Evolutionary conservation across 768 basidiomycete species (phyloP), one percentile per base, ranked within the genome.

Genomic region (Xerocomellus intermedius): DNA sequence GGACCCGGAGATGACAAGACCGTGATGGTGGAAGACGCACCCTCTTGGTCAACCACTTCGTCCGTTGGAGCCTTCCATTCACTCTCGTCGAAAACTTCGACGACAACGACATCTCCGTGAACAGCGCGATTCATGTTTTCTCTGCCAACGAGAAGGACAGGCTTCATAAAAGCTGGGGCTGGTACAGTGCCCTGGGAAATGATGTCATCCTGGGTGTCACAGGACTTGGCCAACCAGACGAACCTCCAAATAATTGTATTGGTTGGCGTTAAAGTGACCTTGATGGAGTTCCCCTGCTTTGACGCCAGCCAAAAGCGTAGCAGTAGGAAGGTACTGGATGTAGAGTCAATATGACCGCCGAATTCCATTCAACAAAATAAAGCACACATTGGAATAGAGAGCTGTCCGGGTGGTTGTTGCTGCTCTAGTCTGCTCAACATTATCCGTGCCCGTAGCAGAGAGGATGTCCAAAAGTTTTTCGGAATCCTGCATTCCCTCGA

Each of bases 91-190:
- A 98, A 89, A 0, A 99, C 75, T 69, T 98, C 86, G 10, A 99
- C 85, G 0, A 85, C 93, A 0, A 99, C 95, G 13, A 96, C 74
- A 64, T 99, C 97, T 2, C 97, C 95, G 33, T 96, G 82, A 10
- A 98, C 91, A 0, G 94, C 87, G 17, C 97, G 85, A 68, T 99
- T 99, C 90, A 98, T 97, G 57, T 93, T 86, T 70, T 94, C 88
- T 28, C 94, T 79, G 0, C 95, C 95, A 30, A 91, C 80, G 5
- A 99, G 77, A 2, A 98, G 78, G 9, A 98, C 78, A 0, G 91
- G 86, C 66, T 90, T 93, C 30, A 77, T 74, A 62, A 89, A 89
- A 0, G 79, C 81, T 1, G 86, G 83, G 0, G 89, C 86, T 4
- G 83, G 77, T 17, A 97, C 94, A 44, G 79, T 89, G 8, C 94